Evolutionary conservation across 106 monocot species (phyloP).

Genomic region (Chionographis japonica): DNA sequence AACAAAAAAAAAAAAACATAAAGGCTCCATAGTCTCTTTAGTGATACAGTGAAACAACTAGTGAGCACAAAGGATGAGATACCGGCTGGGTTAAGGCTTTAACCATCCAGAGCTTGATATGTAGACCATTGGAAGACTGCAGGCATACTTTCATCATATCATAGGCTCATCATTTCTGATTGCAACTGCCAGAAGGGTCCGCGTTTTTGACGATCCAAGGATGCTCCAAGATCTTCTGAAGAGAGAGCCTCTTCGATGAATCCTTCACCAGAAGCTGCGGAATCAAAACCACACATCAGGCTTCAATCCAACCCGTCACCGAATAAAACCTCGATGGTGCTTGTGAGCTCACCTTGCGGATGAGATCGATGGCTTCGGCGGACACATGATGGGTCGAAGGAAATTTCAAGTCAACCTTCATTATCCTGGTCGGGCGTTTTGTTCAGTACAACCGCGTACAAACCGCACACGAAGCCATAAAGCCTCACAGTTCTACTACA

Average conservation of each 20-base stretch:
- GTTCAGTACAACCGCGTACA: neutral
- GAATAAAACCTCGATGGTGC: neutral
- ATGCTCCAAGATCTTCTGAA: slow-evolving; percentile 74
- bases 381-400: slow-evolving; percentile 58
- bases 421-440: slow-evolving; percentile 49
- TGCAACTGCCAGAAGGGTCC: slow-evolving; percentile 65
- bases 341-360: slow-evolving; percentile 42
- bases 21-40: too few relatives aligned
- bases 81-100: too few relatives aligned
- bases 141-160: too few relatives aligned
- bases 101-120: too few relatives aligned
- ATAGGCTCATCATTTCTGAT: neutral
- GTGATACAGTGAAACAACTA: too few relatives aligned
- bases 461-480: neutral
- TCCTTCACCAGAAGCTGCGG: slow-evolving; percentile 86
- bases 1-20: too few relatives aligned
- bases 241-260: slow-evolving; percentile 77
- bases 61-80: too few relatives aligned
- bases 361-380: slow-evolving; percentile 81
- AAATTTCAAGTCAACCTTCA: slow-evolving; percentile 79
- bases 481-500: neutral
- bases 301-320: neutral
- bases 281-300: neutral
- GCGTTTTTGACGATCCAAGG: slow-evolving; percentile 84
- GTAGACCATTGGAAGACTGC: too few relatives aligned